phyloP scores from a whole-genome alignment of 2,329 filamentous ascomycete species.

The Eurotiales sp. region DNA sequence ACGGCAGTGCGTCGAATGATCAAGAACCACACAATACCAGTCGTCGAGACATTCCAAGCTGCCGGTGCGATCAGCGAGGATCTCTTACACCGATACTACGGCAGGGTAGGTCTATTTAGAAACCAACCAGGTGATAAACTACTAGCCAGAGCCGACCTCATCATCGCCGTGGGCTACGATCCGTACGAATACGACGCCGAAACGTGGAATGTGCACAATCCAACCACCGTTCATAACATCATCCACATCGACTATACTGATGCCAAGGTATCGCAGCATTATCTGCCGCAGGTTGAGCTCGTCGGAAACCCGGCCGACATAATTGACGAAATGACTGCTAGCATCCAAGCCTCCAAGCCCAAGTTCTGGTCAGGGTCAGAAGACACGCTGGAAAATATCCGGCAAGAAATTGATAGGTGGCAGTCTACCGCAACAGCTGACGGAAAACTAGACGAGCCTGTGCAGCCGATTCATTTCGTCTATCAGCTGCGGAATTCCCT shows the following conservation, averaged over 20 bases:
- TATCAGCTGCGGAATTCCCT: slow-evolving; percentile 8
- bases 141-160: slow-evolving; percentile 11
- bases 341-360: slow-evolving; percentile 8
- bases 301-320: slow-evolving; percentile 14
- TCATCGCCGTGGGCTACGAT: slow-evolving; percentile 13
- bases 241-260: slow-evolving; percentile 14
- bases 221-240: slow-evolving; percentile 9
- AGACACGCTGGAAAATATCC: slow-evolving; percentile 7
- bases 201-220: slow-evolving; percentile 13
- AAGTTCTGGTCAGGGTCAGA: slow-evolving; percentile 11
- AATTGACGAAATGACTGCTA: slow-evolving; percentile 10
- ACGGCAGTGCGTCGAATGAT: slow-evolving; percentile 12
- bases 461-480: slow-evolving; percentile 13
- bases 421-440: slow-evolving; percentile 7
- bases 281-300: slow-evolving; percentile 13
- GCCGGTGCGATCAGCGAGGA: slow-evolving; percentile 14
- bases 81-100: slow-evolving; percentile 12
- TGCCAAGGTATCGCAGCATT: slow-evolving; percentile 11
- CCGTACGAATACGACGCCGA: slow-evolving; percentile 15
- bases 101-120: slow-evolving; percentile 12
- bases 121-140: slow-evolving; percentile 14
- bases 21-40: slow-evolving; percentile 8
- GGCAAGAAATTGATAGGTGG: slow-evolving; percentile 12
- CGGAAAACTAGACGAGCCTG: neutral
- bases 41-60: slow-evolving; percentile 15